Evolutionary conservation across 2,329 filamentous ascomycete species (phyloP), one percentile per base, ranked within the genome.

Genomic region (Penicillium decumbens): DNA sequence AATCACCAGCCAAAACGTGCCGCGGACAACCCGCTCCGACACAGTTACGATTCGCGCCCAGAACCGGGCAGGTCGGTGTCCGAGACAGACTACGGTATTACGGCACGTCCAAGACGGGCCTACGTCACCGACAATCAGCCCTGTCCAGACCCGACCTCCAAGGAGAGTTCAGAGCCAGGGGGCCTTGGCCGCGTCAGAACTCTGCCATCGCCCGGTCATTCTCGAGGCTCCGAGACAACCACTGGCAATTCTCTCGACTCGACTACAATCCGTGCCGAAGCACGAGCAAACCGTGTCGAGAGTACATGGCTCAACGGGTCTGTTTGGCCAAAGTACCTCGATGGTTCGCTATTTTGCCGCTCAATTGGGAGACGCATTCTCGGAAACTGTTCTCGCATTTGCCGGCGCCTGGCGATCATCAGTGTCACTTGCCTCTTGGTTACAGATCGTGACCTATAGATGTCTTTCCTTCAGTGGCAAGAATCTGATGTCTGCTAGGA

Each of bases 401-500:
- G 39, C 37, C 44, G 43, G 45, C 15, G 30, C 39, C 28, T 51
- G 47, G 51, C 44, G 44, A 29, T 45, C 47, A 35, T 41, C 48
- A 5, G 2, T 42, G 13, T 41, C 49, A 9, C 20, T 50, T 32
- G 24, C 37, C 13, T 40, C 27, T n/a, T 43, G 23, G 30, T n/a
- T 41, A 12, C 51, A 58, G 20, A 20, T 29, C 6, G 10, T 46
- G 20, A 25, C 50, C 3, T 41, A 37, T 25, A 53, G 45, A 8
- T 33, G 33, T 24, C 42, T 59, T 9, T 59, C 55, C 27, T 30
- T 47, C 4, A 23, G 45, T 32, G 54, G 51, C 13, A 35, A 46
- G 28, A 38, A 51, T 0, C 8, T 58, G 4, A 52, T 47, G 50
- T 54, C 50, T 41, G 50, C 49, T 10, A 54, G 38, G 35, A 54